Percentiles rank a stretch among this genome's conserved stretches.
Conservation (phyloP, 1,284 basidiomycete species). For the Mycosarcoma maydis region DNA sequence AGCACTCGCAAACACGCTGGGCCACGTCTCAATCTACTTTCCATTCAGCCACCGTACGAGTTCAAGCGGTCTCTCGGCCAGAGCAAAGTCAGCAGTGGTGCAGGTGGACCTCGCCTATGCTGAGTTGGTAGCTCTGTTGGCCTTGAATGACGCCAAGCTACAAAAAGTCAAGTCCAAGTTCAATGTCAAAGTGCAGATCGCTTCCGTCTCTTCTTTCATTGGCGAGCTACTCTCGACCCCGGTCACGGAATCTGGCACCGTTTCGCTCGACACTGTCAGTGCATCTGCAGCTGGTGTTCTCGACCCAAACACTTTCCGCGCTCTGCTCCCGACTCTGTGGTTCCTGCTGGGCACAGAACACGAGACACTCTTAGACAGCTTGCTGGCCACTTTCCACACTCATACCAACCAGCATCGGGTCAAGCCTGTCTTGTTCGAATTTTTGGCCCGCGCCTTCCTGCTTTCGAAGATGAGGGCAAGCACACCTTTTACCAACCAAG, state of each 20-base stretch:
- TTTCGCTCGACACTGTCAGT: slow-evolving; percentile 26
- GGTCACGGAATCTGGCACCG: slow-evolving; percentile 23
- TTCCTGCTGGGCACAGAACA: slow-evolving; percentile 41
- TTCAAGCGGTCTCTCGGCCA: slow-evolving; percentile 31
- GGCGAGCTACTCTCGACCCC: slow-evolving; percentile 23
- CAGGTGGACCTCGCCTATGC: slow-evolving; percentile 51
- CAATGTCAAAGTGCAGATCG: slow-evolving; percentile 40
- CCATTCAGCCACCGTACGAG: slow-evolving; percentile 44
- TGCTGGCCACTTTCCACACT: slow-evolving; percentile 27
- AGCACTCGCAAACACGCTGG: slow-evolving; percentile 33
- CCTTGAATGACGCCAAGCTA: slow-evolving; percentile 13
- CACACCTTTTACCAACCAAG: slow-evolving; percentile 8
- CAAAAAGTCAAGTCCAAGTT: slow-evolving; percentile 32
- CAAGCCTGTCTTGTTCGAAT: slow-evolving; percentile 50
- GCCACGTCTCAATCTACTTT: slow-evolving; percentile 48
- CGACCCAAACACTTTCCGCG: slow-evolving; percentile 36
- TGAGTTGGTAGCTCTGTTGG: slow-evolving; percentile 43
- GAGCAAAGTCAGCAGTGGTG: slow-evolving; percentile 24
- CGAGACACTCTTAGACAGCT: slow-evolving; percentile 30
- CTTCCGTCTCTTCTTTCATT: slow-evolving; percentile 34
- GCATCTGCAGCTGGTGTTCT: slow-evolving; percentile 20
- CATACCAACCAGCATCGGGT: slow-evolving; percentile 23
- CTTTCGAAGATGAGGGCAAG: slow-evolving; percentile 18
- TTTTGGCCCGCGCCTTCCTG: slow-evolving; percentile 40
- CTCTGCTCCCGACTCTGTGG: slow-evolving; percentile 53